Percentiles rank a stretch among this genome's conserved stretches.
Conservation (phyloP, 2,329 filamentous ascomycete species). For the Aspergillus puulaauensis region DNA sequence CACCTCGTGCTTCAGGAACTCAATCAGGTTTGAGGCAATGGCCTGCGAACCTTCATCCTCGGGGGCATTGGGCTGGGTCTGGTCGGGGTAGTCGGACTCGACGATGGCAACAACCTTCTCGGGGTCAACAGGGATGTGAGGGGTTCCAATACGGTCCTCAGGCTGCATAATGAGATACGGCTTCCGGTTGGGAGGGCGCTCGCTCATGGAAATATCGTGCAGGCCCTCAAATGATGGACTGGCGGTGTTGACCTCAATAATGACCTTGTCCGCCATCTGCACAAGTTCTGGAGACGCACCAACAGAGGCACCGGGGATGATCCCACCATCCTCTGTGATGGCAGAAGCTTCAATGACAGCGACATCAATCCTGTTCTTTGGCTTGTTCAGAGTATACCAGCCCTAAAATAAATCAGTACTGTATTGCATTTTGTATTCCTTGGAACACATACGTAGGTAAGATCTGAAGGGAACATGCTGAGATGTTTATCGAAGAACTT, state of each 20-base stretch:
- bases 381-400: conserved; percentile 79
- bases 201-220: conserved; percentile 89
- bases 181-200: conserved; percentile 76
- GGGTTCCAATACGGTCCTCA: conserved; percentile 81
- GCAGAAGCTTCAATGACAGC: conserved; percentile 82
- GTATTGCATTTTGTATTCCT: background rate
- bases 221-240: conserved; percentile 82
- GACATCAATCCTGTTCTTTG: conserved; percentile 73
- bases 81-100: conserved; percentile 80
- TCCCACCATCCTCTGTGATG: conserved; percentile 84
- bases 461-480: conserved; percentile 85
- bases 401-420: conserved; percentile 48
- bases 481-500: conserved; percentile 93
- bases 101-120: conserved; percentile 82
- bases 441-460: conserved; percentile 65
- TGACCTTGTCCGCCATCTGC: conserved; percentile 89
- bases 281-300: conserved; percentile 82
- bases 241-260: conserved; percentile 88
- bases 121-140: conserved; percentile 79
- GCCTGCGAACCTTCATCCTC: conserved; percentile 70
- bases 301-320: conserved; percentile 82
- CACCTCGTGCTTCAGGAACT: conserved; percentile 85
- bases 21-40: conserved; percentile 78
- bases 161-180: conserved; percentile 82
- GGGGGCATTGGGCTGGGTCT: conserved; percentile 70